Evolutionary conservation across 1,284 basidiomycete genomes (phyloP).

Genomic region (Waitea zeae): DNA sequence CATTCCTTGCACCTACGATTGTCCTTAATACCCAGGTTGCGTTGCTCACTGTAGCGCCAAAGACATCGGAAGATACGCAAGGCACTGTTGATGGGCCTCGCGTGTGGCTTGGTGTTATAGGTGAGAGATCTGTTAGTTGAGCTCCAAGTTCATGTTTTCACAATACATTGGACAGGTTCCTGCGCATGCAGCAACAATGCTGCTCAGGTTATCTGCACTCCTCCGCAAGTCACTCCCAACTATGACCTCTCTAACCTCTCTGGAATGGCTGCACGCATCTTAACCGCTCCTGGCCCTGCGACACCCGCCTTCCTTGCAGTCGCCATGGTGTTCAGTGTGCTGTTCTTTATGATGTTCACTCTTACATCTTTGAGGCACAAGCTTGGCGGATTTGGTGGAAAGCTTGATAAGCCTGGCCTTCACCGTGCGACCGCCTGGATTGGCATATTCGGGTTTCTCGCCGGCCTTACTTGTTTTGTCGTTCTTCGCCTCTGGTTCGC

Average conservation of each 20-base stretch:
- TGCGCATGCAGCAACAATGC: conserved; percentile 37
- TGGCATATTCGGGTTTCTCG: conserved; percentile 52
- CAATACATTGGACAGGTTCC: conserved; percentile 28
- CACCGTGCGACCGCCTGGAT: conserved; percentile 54
- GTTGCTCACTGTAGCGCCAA: conserved; percentile 42
- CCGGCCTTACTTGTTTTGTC: conserved; percentile 49
- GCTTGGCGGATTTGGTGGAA: conserved; percentile 33
- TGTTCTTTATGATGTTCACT: conserved; percentile 54
- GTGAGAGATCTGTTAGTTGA: conserved; percentile 17
- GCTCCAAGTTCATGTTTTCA: conserved; percentile 1
- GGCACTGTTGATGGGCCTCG: conserved; percentile 49
- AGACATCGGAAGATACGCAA: conserved; percentile 23
- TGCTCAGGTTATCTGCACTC: conserved; percentile 35
- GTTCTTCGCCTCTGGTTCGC: conserved; percentile 68
- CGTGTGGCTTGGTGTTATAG: conserved; percentile 46
- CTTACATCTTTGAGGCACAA: conserved; percentile 49
- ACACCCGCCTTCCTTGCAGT: conserved; percentile 50
- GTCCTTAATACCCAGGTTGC: conserved; percentile 45
- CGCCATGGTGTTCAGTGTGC: conserved; percentile 35
- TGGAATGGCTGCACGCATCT: conserved; percentile 30
- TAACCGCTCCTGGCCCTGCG: conserved; percentile 42
- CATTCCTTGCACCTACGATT: conserved; percentile 43
- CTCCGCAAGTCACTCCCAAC: conserved; percentile 33
- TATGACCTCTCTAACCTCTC: conserved; percentile 52
- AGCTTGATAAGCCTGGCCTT: conserved; percentile 37